Evolutionary conservation across 139 green algal species (phyloP).

Genomic region (Asterochloris sp.): DNA sequence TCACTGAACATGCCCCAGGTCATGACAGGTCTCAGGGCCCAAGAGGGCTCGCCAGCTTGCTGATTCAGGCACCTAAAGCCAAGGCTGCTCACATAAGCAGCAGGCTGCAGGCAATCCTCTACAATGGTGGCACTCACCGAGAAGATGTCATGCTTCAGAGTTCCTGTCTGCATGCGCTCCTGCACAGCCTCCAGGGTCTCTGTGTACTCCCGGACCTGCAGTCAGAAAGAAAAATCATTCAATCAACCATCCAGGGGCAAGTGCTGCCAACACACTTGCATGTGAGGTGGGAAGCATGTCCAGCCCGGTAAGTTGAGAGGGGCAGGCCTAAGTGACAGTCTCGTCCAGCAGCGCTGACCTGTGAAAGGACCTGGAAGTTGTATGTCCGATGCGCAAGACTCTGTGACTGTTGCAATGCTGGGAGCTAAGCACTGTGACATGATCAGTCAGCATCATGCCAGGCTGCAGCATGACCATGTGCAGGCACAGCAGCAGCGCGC

Average conservation of each 20-base stretch:
- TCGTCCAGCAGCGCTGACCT: neutral
- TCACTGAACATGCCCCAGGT: neutral
- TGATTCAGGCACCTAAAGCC: neutral
- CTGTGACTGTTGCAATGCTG: too few relatives aligned
- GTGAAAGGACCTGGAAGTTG: neutral
- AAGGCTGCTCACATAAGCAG: neutral
- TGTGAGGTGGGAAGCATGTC: neutral
- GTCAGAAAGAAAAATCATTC: neutral
- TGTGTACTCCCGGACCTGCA: constrained; percentile 1
- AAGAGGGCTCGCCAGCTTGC: neutral
- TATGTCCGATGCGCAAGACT: too few relatives aligned
- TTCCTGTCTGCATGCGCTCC: constrained; percentile 42
- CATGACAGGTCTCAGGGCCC: neutral
- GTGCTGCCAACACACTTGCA: neutral
- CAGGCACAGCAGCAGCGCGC: too few relatives aligned
- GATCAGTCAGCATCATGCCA: too few relatives aligned
- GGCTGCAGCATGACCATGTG: too few relatives aligned
- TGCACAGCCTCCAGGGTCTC: constrained; percentile 50
- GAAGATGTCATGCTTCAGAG: constrained; percentile 51
- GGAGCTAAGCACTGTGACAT: too few relatives aligned
- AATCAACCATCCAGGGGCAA: neutral
- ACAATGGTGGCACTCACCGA: constrained; percentile 4
- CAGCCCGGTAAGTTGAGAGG: neutral
- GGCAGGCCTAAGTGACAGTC: neutral
- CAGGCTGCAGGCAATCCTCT: neutral